Percentiles rank a stretch among this genome's conserved stretches.
phyloP scores from a whole-genome alignment of 305 asterid genomes.

The Solanum hybrid region DNA sequence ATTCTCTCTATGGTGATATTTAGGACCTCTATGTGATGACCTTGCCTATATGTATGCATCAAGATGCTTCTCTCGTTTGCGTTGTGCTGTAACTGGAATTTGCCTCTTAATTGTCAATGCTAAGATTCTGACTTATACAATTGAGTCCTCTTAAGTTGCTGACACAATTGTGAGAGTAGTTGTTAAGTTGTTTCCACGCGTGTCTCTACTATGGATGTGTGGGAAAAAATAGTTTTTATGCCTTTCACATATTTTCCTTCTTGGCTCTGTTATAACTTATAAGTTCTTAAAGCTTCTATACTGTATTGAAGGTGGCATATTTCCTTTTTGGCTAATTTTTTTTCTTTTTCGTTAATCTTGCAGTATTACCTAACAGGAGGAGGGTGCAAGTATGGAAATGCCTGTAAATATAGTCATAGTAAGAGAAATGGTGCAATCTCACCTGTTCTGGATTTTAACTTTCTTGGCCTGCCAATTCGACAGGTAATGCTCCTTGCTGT shows the following conservation, averaged over 20 bases:
- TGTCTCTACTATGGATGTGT: not conserved
- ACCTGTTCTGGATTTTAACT: constrained; percentile 53
- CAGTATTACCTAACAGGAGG: constrained; percentile 78
- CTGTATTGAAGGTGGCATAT: not conserved
- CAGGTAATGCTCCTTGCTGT: constrained; percentile 35
- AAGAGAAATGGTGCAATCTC: constrained; percentile 35
- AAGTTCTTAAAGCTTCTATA: not conserved
- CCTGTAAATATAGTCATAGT: constrained; percentile 71
- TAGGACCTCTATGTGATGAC: not conserved
- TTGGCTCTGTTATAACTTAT: not conserved
- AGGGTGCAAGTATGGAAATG: constrained; percentile 82
- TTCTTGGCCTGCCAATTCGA: constrained; percentile 87
- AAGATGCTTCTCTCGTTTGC: not conserved
- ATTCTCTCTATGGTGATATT: not conserved
- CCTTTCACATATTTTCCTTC: not conserved
- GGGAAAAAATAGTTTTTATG: not conserved
- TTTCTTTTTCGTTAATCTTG: constrained; percentile 11
- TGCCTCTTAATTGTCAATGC: not conserved
- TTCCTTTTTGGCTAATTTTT: not conserved
- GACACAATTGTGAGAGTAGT: not conserved
- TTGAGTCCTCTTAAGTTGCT: not conserved
- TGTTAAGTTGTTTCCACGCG: not conserved
- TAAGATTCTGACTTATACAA: not conserved
- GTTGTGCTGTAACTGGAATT: not conserved
- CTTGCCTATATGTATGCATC: not conserved